Percentiles rank a stretch among this genome's conserved stretches.
phyloP scores from a whole-genome alignment of 495 filamentous ascomycete species.

The Penicillium canariense region DNA sequence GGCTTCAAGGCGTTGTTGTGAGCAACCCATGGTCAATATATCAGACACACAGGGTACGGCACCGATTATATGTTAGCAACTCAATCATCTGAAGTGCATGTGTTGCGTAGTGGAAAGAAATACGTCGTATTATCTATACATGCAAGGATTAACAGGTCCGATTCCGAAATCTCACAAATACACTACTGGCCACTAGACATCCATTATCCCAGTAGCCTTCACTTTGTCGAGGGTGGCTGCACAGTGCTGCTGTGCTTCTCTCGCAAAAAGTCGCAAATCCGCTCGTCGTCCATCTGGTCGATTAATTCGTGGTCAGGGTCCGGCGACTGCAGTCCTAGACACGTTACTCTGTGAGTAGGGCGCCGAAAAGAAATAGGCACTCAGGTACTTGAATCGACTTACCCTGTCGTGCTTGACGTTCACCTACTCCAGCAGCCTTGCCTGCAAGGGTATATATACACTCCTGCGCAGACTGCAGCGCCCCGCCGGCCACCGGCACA shows the following conservation, averaged over 20 bases:
- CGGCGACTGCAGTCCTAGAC: not conserved
- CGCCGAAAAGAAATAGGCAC: too few species aligned
- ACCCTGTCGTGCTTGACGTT: not conserved
- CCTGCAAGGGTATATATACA: not conserved
- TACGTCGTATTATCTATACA: not conserved
- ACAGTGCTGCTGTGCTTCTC: constrained; percentile 29
- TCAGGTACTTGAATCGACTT: not conserved
- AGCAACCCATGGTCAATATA: not conserved
- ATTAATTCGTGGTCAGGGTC: constrained; percentile 21
- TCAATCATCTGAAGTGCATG: too few species aligned
- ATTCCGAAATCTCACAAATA: not conserved
- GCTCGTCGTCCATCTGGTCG: constrained; percentile 30
- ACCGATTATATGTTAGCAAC: not conserved
- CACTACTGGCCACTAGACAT: not conserved
- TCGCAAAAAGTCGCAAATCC: constrained; percentile 32
- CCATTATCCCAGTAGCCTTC: not conserved
- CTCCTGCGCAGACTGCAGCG: constrained; percentile 4
- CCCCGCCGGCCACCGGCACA: constrained; percentile 1
- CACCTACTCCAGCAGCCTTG: not conserved
- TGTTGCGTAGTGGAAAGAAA: too few species aligned
- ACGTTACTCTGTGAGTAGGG: not conserved
- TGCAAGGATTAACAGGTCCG: not conserved
- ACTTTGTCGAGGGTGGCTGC: constrained; percentile 2
- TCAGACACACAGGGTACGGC: not conserved
- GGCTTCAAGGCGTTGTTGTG: constrained; percentile 33